Percentiles rank a stretch among this genome's conserved stretches.
These are phyloP conservation scores for Leptodontidium sp. DNA, from an alignment of 2,329 filamentous ascomycete species.

Conservation along the genomic window DNA sequence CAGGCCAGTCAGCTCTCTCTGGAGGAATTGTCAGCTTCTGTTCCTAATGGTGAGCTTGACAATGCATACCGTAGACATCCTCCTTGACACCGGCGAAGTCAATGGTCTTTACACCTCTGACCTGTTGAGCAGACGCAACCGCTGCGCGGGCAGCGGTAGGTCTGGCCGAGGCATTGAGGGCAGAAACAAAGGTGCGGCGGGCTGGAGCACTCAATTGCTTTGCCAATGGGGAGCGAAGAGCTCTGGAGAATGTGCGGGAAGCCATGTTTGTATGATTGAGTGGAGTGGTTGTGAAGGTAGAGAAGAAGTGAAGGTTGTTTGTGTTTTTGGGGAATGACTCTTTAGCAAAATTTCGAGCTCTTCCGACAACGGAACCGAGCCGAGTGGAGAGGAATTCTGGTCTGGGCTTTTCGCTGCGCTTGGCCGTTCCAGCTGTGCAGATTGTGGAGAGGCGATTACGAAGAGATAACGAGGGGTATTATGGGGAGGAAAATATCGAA, in stretches of 20 bases:
- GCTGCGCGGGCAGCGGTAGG: slow-evolving; percentile 59
- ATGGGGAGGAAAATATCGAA: slow-evolving; percentile 5
- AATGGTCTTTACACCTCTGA: slow-evolving; percentile 95
- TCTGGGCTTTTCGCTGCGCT: not conserved
- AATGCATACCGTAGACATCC: slow-evolving; percentile 82
- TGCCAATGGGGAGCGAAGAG: slow-evolving; percentile 68
- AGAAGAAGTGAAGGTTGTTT: slow-evolving; percentile 15
- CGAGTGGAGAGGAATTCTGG: slow-evolving; percentile 11
- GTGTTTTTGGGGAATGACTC: slow-evolving; percentile 25
- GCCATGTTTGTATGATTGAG: slow-evolving; percentile 67
- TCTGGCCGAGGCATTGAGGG: slow-evolving; percentile 62
- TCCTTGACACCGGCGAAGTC: slow-evolving; percentile 96
- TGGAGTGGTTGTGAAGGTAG: slow-evolving; percentile 32
- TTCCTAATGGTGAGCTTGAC: slow-evolving; percentile 10
- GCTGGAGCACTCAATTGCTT: slow-evolving; percentile 69
- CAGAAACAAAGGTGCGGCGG: slow-evolving; percentile 69
- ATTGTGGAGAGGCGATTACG: slow-evolving; percentile 20
- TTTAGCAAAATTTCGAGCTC: slow-evolving; percentile 33
- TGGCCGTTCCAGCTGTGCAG: slow-evolving; percentile 13
- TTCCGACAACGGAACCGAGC: slow-evolving; percentile 33
- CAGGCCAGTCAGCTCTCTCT: slow-evolving; percentile 99
- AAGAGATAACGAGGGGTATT: slow-evolving; percentile 24
- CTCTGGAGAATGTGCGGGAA: slow-evolving; percentile 76
- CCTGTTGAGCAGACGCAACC: slow-evolving; percentile 59
- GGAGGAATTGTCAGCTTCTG: slow-evolving; percentile 41